Base-by-base conservation (phyloP, 352 stramenopile genomes). In the Globisporangium okanoganense region DNA sequence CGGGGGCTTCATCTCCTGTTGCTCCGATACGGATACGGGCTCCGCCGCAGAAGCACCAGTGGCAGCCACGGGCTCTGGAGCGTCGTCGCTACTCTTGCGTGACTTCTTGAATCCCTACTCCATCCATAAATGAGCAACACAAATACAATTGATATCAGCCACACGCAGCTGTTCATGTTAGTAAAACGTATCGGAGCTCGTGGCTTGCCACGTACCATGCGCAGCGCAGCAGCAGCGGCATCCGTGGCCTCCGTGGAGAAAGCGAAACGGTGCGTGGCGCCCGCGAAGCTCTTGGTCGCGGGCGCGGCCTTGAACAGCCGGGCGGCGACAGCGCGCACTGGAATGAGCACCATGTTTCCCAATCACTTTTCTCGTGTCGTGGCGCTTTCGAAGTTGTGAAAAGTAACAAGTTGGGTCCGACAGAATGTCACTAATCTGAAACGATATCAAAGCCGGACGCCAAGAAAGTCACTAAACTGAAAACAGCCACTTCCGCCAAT, bases 221-320 rank as follows among this genome's bases (percentile, higher is more conserved):
- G 83, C 59, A 92, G 62, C 16, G 79, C 81, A 18, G 83, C 83
- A 25, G 83, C 79, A 5, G 83, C 83, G 4, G 79, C 83, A 16
- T 90, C 81, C 25, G 81, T 90, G 14, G 82, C 83, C 65, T 90
- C 75, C 18, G 76, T 87, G 0, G 83, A 90, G 56, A 88, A 84
- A 2, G 67, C 58, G 7, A 73, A 38, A 43, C 62, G 65, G 22
- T 69, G 67, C 6, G 51, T 43, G 33, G 64, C 36, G 18, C 43
- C 25, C 14, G 57, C 40, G 24, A 45, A 58, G 52, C 35, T 45
- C 45, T 63, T 44, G 40, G 56, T 24, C 18, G 47, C 25, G 27
- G 59, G 40, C 49, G 57, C 61, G 1, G 27, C 20, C 44, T 66
- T 68, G 31, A 79, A 67, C 40, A 86, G 72, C 72, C 68, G 61